These are phyloP conservation scores for Pachyrhizus erosus DNA, from an alignment of 306 rosid genomes.

Conservation along the genomic window DNA sequence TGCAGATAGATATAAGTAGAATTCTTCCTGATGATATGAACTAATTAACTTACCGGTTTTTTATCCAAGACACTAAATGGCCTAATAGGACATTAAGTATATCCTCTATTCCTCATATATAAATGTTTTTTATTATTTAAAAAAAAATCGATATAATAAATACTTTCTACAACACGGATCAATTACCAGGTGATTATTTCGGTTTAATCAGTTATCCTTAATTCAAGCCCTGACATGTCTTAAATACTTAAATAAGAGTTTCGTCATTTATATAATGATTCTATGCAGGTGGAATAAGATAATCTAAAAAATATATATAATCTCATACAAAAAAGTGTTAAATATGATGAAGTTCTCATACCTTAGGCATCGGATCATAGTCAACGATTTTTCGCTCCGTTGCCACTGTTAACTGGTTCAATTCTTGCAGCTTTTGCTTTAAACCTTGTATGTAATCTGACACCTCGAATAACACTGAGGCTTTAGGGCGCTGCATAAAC, in stretches of 20 bases:
- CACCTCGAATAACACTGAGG: conserved; percentile 52
- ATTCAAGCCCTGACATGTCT: background rate
- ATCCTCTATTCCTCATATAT: no score
- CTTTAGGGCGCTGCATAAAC: conserved; percentile 42
- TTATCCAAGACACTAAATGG: no score
- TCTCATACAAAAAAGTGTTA: background rate
- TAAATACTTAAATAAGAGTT: background rate
- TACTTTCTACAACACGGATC: background rate
- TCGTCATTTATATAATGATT: no score
- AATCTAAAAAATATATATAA: no score
- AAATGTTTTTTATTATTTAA: background rate
- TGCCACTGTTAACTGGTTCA: conserved; percentile 42
- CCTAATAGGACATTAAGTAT: background rate
- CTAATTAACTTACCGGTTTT: no score
- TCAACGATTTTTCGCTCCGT: conserved; percentile 15
- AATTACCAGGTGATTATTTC: background rate
- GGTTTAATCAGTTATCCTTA: background rate
- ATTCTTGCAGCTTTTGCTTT: conserved; percentile 49
- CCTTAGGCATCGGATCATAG: conserved; percentile 58
- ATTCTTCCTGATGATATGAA: background rate
- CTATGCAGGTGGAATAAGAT: no score
- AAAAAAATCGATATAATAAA: background rate
- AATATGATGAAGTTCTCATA: background rate
- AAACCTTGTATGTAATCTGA: conserved; percentile 48
- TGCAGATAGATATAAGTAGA: background rate